Evolutionary conservation across 2,329 filamentous ascomycete genomes (phyloP), one percentile per base, ranked within the genome.

Genomic region (Metarhizium rileyi): DNA sequence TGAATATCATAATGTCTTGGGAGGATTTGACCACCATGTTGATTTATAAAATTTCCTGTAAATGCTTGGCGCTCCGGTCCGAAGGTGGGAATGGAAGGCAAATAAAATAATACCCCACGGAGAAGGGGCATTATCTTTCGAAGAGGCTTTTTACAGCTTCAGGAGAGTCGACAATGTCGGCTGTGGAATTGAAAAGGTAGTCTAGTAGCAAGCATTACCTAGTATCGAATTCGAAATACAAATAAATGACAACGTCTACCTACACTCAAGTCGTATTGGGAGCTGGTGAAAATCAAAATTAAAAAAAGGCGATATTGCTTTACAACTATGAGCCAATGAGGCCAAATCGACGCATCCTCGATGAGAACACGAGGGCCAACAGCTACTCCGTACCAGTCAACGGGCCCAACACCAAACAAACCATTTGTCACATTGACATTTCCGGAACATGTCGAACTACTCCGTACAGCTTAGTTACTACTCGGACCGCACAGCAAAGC

Each of bases 31-130:
- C 8, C 10, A 25, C 8, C 8, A 12, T 23, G 10, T 50, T 38
- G 25, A 36, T 38, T n/a, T 42, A 3, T 25, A 20, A 43, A 26
- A 26, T 36, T 47, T 33, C 30, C 4, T 50, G 49, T 47, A 50
- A 23, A 50, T 50, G 26, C 25, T 40, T 47, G 44, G 49, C 49
- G 49, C 44, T 50, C 44, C 42, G 44, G 38, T 30, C 43, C 22
- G 44, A 33, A 27, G 16, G 27, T 36, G 48, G 38, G 36, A 44
- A n/a, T n/a, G n/a, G 35, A 30, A 43, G 28, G 44, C 22, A 35
- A 50, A 50, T 50, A 50, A n/a, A n/a, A n/a, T n/a, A n/a, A n/a
- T n/a, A n/a, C n/a, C 49, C 49, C 49, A 44, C 16, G 22, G 49
- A 30, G 23, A 38, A 28, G 46, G 48, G 26, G 46, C 14, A 46